Evolutionary conservation across 495 filamentous ascomycete species (phyloP).

Genomic region (Coniosporium apollinis): DNA sequence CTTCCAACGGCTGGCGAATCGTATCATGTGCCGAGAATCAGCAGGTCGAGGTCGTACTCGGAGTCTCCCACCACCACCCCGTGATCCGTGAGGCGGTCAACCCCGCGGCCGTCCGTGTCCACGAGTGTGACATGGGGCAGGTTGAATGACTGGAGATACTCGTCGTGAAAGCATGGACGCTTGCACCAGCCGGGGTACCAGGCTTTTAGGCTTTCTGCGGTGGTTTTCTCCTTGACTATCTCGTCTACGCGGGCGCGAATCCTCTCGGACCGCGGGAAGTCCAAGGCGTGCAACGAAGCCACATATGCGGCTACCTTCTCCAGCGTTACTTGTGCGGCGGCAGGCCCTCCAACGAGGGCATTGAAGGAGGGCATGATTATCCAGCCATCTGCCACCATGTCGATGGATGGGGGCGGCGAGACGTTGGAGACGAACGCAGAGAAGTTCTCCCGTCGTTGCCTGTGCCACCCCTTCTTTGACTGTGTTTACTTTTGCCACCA

Average conservation of each 20-base stretch:
- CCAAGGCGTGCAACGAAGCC: constrained; percentile 9
- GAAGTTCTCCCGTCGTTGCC: constrained; percentile 14
- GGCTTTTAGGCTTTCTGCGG: constrained; percentile 16
- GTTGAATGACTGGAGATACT: constrained; percentile 18
- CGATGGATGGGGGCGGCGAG: constrained; percentile 21
- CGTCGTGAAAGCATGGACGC: constrained; percentile 23
- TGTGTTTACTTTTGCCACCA: constrained; percentile 33
- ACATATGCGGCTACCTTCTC: constrained; percentile 26
- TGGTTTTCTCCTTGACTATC: constrained; percentile 17
- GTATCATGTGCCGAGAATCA: constrained; percentile 35
- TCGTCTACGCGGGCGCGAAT: constrained; percentile 15
- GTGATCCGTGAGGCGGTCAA: constrained; percentile 22
- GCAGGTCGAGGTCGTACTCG: constrained; percentile 29
- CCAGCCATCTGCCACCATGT: constrained; percentile 18
- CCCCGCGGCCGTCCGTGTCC: constrained; percentile 36
- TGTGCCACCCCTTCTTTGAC: constrained; percentile 17
- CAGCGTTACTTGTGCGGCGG: constrained; percentile 20
- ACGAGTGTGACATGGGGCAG: constrained; percentile 23
- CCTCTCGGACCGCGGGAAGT: constrained; percentile 13
- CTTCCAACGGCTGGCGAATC: constrained; percentile 15
- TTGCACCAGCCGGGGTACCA: constrained; percentile 25
- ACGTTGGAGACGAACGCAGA: constrained; percentile 15
- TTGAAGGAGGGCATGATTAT: constrained; percentile 22
- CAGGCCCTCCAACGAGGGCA: constrained; percentile 25
- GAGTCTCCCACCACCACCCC: constrained; percentile 25